Base-by-base conservation (phyloP, 148 eudicot genomes). In the Camellia sinensis region DNA sequence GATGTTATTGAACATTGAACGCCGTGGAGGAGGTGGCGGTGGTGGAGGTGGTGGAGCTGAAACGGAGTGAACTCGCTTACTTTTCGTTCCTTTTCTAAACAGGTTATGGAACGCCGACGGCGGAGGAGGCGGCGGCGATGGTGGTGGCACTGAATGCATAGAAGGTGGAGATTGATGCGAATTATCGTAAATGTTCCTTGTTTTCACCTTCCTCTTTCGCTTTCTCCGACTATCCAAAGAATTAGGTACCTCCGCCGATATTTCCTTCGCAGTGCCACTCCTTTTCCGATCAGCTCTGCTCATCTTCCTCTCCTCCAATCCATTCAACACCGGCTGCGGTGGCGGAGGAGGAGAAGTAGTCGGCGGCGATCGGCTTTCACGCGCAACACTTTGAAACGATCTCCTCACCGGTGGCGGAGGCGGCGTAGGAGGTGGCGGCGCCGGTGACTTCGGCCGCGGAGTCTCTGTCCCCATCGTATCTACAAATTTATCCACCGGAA, bases 31-130 rank as follows among this genome's bases (percentile, higher is more conserved):
- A 0, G 89, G 92, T 0, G 83, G 90, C 11, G 90, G 91, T 12
- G 81, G 76, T 0, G 37, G 37, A 29, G 89, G 83, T 19, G 79
- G 73, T 1, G 86, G 77, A 74, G 81, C 4, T 18, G 84, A 45
- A 64, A 83, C 81, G 6, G 95, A 90, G 67, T 90, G 88, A 62
- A 88, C 74, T 71, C 87, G 89, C 81, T 92, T 92, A n/a, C 66
- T 81, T 67, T 85, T 86, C 41, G 73, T 69, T 73, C 85, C 84
- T 80, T 88, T 92, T 67, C 66, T 88, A 74, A 92, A 88, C 17
- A 87, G 70, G 22, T 72, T 87, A 5, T 89, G 87, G 70, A 92
- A 87, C 0, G 67, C 79, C 0, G 86, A 75, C 17, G 89, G 88
- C 0, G 88, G 88, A 0, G 89, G 90, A 0, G 88, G 89, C 0